phyloP scores from a whole-genome alignment of 1,139 yeast genomes.

The Geotrichum macrosporum region DNA sequence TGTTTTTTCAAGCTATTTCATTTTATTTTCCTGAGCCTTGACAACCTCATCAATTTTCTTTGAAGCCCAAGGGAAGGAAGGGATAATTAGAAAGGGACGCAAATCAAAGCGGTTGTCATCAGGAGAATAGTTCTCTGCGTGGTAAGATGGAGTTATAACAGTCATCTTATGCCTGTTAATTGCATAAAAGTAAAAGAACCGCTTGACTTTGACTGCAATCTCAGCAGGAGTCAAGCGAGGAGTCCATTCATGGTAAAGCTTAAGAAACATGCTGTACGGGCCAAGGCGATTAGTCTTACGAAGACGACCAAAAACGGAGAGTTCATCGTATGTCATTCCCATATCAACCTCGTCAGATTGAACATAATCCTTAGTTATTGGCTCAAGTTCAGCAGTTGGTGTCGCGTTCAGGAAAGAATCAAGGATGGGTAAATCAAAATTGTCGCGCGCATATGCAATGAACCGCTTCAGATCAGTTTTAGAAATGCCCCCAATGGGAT shows the following conservation, averaged over 20 bases:
- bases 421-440: slow-evolving; percentile 72
- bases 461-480: slow-evolving; percentile 85
- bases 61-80: slow-evolving; percentile 87
- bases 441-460: slow-evolving; percentile 68
- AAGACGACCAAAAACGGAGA: slow-evolving; percentile 84
- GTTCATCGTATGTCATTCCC: slow-evolving; percentile 97
- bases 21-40: slow-evolving; percentile 7
- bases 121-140: slow-evolving; percentile 96
- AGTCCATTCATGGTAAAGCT: slow-evolving; percentile 88
- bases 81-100: slow-evolving; percentile 87
- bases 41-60: slow-evolving; percentile 80
- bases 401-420: slow-evolving; percentile 78
- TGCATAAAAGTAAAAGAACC: slow-evolving; percentile 89
- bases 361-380: slow-evolving; percentile 83
- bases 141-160: slow-evolving; percentile 91
- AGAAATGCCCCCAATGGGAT: slow-evolving; percentile 96
- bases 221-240: slow-evolving; percentile 75
- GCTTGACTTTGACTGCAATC: slow-evolving; percentile 87
- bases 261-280: slow-evolving; percentile 89
- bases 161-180: slow-evolving; percentile 96
- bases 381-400: slow-evolving; percentile 97
- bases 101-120: slow-evolving; percentile 95
- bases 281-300: slow-evolving; percentile 94
- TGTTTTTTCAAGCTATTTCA: background rate
- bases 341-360: slow-evolving; percentile 96